These are phyloP conservation scores for Letharia columbiana DNA, from an alignment of 495 filamentous ascomycete genomes.

Conservation along the genomic window DNA sequence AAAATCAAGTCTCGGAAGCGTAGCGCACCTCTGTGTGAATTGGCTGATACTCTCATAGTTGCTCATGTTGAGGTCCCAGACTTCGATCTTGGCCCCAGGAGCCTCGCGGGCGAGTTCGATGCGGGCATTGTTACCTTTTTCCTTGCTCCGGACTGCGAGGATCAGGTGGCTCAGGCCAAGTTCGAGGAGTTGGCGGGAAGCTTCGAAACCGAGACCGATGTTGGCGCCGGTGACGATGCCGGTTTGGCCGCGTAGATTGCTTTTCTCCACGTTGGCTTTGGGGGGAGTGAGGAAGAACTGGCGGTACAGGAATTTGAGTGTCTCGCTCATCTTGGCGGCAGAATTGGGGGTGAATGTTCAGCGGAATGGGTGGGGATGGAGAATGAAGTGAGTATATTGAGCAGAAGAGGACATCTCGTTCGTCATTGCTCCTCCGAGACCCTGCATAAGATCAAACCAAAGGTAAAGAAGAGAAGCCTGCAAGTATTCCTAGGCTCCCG, in stretches of 20 bases:
- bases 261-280: neutral
- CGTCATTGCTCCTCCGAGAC: neutral
- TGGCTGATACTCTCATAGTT: neutral
- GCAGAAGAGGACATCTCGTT: neutral
- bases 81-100: neutral
- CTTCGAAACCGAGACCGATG: neutral
- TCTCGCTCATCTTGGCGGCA: neutral
- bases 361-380: neutral
- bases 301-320: neutral
- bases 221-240: slow-evolving; percentile 1
- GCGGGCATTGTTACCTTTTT: neutral
- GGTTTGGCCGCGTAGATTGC: neutral
- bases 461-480: no score
- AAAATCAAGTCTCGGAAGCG: neutral
- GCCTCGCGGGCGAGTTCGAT: neutral
- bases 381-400: neutral
- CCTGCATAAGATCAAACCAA: no score
- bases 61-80: neutral
- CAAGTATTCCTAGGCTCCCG: no score
- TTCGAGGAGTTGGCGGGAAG: neutral
- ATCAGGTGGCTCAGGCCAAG: neutral
- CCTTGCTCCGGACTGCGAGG: neutral
- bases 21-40: neutral
- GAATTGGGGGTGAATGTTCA: neutral
- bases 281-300: neutral